These are phyloP conservation scores for Mychonastes homosphaera DNA, from an alignment of 139 green algal genomes.

Conservation along the genomic window DNA sequence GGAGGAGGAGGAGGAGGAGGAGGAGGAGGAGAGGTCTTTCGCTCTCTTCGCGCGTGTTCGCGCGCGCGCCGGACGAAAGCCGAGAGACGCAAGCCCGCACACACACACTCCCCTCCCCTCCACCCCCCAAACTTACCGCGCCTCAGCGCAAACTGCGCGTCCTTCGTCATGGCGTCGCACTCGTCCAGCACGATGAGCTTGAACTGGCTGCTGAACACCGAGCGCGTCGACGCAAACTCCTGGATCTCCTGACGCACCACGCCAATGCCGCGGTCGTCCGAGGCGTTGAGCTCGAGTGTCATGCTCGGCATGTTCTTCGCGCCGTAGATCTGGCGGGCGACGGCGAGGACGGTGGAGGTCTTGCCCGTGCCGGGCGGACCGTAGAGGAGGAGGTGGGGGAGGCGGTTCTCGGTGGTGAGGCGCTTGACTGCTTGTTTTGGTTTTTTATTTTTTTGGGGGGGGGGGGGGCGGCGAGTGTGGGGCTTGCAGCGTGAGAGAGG, in stretches of 20 bases:
- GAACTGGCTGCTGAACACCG: slow-evolving; percentile 85
- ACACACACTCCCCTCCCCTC: too few species aligned
- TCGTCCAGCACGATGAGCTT: slow-evolving; percentile 98
- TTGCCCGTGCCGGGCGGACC: slow-evolving; percentile 97
- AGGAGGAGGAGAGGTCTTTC: too few species aligned
- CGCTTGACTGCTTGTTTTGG: slow-evolving; percentile 57
- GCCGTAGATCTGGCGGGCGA: slow-evolving; percentile 90
- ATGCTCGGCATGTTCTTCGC: slow-evolving; percentile 60
- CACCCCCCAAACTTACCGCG: slow-evolving; percentile 73
- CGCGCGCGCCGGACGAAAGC: too few species aligned
- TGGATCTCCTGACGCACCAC: slow-evolving; percentile 88
- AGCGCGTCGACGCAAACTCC: slow-evolving; percentile 88
- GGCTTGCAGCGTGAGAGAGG: neutral
- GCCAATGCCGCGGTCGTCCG: slow-evolving; percentile 88
- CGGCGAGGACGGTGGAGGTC: slow-evolving; percentile 86
- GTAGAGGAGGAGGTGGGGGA: slow-evolving; percentile 96
- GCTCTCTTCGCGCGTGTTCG: too few species aligned
- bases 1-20: neutral
- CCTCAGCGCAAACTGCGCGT: slow-evolving; percentile 90
- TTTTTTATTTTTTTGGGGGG: too few species aligned
- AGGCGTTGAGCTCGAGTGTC: slow-evolving; percentile 95
- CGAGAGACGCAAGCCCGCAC: too few species aligned
- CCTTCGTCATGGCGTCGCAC: slow-evolving; percentile 97
- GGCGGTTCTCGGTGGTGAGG: slow-evolving; percentile 64
- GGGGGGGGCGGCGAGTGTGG: neutral